Conservation (phyloP, 2,329 filamentous ascomycete genomes). For the Colletotrichum eleusines region DNA sequence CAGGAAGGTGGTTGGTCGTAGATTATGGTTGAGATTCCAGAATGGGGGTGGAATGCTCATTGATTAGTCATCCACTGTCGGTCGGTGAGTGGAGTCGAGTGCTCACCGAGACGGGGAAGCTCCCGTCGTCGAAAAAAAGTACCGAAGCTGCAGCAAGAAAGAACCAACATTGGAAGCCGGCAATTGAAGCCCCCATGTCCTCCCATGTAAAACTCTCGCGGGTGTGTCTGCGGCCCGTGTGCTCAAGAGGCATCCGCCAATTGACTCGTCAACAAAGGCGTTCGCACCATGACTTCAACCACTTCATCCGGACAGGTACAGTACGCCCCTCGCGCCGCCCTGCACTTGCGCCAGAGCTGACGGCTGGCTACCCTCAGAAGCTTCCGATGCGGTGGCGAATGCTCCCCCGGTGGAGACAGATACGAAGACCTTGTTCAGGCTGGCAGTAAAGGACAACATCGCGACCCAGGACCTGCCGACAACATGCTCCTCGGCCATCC, state of each 20-base stretch:
- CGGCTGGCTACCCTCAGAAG: neutral
- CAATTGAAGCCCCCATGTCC: slow-evolving; percentile 37
- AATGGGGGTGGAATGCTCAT: accelerated
- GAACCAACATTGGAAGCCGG: slow-evolving; percentile 21
- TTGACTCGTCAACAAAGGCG: neutral
- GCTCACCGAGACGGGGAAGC: slow-evolving; percentile 6
- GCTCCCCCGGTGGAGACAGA: neutral
- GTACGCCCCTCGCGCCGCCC: neutral
- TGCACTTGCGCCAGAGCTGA: slow-evolving; percentile 8
- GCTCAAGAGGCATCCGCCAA: neutral
- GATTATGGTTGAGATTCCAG: neutral
- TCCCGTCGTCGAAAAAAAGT: neutral
- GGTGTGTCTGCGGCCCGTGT: slow-evolving; percentile 20
- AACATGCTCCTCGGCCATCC: slow-evolving; percentile 84
- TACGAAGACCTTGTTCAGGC: slow-evolving; percentile 50
- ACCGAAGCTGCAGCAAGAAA: neutral
- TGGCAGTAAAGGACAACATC: slow-evolving; percentile 85
- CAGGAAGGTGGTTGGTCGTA: neutral
- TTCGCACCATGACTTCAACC: slow-evolving; percentile 32
- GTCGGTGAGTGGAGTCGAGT: slow-evolving; percentile 4
- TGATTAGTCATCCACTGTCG: slow-evolving; percentile 21
- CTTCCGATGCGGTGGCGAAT: neutral
- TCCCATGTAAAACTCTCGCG: slow-evolving; percentile 40
- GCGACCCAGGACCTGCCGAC: slow-evolving; percentile 74
- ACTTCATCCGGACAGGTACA: slow-evolving; percentile 38